These are phyloP conservation scores for Parasarocladium wereldwijsianum DNA, from an alignment of 2,329 filamentous ascomycete genomes.

Conservation along the genomic window DNA sequence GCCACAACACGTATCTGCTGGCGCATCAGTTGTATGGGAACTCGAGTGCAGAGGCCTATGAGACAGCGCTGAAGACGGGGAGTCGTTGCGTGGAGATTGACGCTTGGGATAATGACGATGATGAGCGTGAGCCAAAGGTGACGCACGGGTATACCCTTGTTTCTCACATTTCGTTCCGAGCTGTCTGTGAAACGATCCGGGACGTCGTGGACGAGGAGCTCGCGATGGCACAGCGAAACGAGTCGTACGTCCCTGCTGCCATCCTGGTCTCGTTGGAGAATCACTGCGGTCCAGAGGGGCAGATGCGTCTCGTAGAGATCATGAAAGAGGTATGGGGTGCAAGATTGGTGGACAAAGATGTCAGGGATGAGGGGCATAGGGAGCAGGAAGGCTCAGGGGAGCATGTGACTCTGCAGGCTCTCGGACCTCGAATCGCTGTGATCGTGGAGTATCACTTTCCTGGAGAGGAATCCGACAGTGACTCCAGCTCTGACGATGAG, in stretches of 20 bases:
- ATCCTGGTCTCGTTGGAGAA: slow-evolving; percentile 54
- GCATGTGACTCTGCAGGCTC: slow-evolving; percentile 42
- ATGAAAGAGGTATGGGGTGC: slow-evolving; percentile 50
- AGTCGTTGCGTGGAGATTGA: slow-evolving; percentile 61
- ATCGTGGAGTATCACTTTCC: slow-evolving; percentile 54
- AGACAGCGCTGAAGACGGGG: slow-evolving; percentile 44
- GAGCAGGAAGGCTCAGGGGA: slow-evolving; percentile 35
- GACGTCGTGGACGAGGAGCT: slow-evolving; percentile 46
- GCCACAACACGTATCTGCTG: slow-evolving; percentile 59
- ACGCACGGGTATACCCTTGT: slow-evolving; percentile 57
- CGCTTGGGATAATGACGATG: slow-evolving; percentile 51
- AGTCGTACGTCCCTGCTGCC: slow-evolving; percentile 32
- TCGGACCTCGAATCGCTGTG: slow-evolving; percentile 48
- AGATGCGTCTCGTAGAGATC: slow-evolving; percentile 46
- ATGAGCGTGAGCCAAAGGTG: slow-evolving; percentile 51
- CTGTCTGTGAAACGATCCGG: slow-evolving; percentile 50
- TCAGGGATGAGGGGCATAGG: slow-evolving; percentile 38
- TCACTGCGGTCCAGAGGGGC: slow-evolving; percentile 45
- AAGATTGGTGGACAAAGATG: slow-evolving; percentile 39
- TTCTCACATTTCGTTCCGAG: slow-evolving; percentile 48
- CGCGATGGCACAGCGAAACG: slow-evolving; percentile 19
- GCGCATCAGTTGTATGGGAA: slow-evolving; percentile 54
- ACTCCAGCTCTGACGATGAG: slow-evolving; percentile 21
- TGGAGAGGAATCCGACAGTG: slow-evolving; percentile 25
- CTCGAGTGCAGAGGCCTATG: slow-evolving; percentile 48